These are phyloP conservation scores for Discostella pseudostelligera DNA, from an alignment of 108 stramenopile genomes.

Conservation along the genomic window DNA sequence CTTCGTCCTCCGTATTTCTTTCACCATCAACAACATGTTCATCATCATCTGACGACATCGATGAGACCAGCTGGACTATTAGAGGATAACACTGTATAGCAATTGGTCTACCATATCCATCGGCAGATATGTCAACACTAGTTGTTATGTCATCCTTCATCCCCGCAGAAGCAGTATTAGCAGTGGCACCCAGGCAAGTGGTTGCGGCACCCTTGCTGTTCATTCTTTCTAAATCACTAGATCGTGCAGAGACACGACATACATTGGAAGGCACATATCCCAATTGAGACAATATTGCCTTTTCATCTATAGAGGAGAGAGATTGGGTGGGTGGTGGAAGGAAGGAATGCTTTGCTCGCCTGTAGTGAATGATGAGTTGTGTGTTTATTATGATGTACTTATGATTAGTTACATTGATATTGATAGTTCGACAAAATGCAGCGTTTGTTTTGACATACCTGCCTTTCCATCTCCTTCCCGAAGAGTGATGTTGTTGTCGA, in stretches of 20 bases:
- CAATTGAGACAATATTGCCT: constrained; percentile 48
- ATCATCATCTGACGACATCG: not conserved
- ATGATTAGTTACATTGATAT: not conserved
- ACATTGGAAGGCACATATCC: constrained; percentile 75
- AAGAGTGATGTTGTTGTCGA: constrained; percentile 8
- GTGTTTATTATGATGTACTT: not conserved
- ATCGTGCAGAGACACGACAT: constrained; percentile 52
- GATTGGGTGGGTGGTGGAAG: constrained; percentile 23
- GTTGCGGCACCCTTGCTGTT: too few species aligned
- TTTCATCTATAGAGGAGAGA: constrained; percentile 28
- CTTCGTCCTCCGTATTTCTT: constrained; percentile 17
- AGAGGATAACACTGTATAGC: constrained; percentile 74
- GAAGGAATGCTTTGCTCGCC: constrained; percentile 12
- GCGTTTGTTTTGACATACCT: not conserved
- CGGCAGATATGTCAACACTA: constrained; percentile 15
- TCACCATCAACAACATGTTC: constrained; percentile 11
- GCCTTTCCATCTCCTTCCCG: constrained; percentile 34
- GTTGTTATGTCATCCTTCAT: not conserved
- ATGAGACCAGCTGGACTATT: constrained; percentile 14
- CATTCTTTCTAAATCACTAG: too few species aligned
- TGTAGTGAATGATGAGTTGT: not conserved
- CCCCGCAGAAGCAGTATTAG: not conserved
- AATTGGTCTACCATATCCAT: constrained; percentile 45
- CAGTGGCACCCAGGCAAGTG: too few species aligned
- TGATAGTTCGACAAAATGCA: not conserved